phyloP scores from a whole-genome alignment of 129 eudicot genomes.

The Artemisia annua region DNA sequence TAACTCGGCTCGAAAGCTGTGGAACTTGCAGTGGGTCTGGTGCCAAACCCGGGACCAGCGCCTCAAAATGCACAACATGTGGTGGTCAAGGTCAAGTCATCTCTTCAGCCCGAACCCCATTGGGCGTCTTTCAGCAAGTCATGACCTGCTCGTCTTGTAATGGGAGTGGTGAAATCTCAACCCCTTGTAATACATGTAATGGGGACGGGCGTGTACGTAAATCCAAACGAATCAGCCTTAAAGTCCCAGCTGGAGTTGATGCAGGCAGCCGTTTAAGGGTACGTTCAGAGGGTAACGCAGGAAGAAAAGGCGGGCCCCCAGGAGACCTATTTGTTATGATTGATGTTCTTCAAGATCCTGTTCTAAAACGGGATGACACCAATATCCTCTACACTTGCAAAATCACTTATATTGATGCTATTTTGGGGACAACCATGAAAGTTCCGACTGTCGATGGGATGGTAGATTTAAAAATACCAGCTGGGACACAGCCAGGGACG shows the following conservation, averaged over 20 bases:
- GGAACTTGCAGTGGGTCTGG: constrained; percentile 85
- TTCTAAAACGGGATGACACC: constrained; percentile 73
- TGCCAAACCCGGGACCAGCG: constrained; percentile 74
- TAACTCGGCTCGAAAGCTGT: constrained; percentile 74
- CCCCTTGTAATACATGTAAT: constrained; percentile 72
- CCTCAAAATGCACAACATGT: constrained; percentile 71
- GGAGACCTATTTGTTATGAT: constrained; percentile 82
- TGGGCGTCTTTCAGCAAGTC: constrained; percentile 90
- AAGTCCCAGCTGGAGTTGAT: constrained; percentile 94
- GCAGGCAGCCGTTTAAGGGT: constrained; percentile 80
- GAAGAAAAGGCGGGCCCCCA: constrained; percentile 82
- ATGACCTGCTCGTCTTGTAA: constrained; percentile 81
- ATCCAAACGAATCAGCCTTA: constrained; percentile 73
- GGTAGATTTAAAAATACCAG: constrained; percentile 77
- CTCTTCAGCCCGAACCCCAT: constrained; percentile 74
- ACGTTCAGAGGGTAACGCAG: constrained; percentile 82
- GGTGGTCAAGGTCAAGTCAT: constrained; percentile 93
- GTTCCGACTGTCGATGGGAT: constrained; percentile 89
- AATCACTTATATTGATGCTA: constrained; percentile 80
- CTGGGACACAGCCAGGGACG: constrained; percentile 91
- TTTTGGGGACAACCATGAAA: constrained; percentile 73
- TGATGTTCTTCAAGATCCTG: constrained; percentile 77
- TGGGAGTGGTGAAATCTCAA: constrained; percentile 71
- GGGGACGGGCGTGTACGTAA: constrained; percentile 86
- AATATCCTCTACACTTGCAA: constrained; percentile 82